Base-by-base conservation (phyloP, 2,329 filamentous ascomycete species). In the Sporothrix luriei region DNA sequence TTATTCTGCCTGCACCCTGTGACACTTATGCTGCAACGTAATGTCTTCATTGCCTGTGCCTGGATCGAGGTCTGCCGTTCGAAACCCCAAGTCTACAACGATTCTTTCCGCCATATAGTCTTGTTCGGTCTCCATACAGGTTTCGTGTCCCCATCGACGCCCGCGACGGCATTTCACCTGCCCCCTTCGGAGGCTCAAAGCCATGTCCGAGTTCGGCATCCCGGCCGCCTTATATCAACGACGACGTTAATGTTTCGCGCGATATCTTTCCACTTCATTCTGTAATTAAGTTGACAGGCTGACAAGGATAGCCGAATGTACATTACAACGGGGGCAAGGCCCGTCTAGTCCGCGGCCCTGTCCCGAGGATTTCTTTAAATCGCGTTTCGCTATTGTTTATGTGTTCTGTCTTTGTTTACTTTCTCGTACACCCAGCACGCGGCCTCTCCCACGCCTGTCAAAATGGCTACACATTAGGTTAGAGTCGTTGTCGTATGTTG, bases 291-390 rank as follows among this genome's bases (percentile, higher is more conserved):
- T 21, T 43, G 55, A 43, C 55, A 59, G 55, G 9, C 24, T n/a
- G 14, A 14, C 55, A 61, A 43, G 55, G 19, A 61, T 26, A 29
- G 24, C 14, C 21, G 19, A 21, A 11, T 19, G 51, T 21, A 52
- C 62, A 26, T 51, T 21, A 52, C 62, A 26, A 51, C 46, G 62
- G 62, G 24, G 46, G 33, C 24, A 29, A 51, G 62, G 46, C 46
- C 62, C 46, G 62, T 51, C 46, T n/a, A 51, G 16, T 33, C 62
- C 19, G 46, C 9, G 14, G 14, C 21, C n/a, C 14, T 55, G 16
- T 21, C 55, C n/a, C 33, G 33, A 21, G 21, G 29, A 21, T 52
- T 59, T 59, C 9, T 40, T 21, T n/a, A n/a, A n/a, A 33, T 33
- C 33, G 9, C 33, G 19, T 40, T 26, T 52, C 33, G 11, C 29